Evolutionary conservation across 768 basidiomycete species (phyloP).

Genomic region (Boletellus ananas): DNA sequence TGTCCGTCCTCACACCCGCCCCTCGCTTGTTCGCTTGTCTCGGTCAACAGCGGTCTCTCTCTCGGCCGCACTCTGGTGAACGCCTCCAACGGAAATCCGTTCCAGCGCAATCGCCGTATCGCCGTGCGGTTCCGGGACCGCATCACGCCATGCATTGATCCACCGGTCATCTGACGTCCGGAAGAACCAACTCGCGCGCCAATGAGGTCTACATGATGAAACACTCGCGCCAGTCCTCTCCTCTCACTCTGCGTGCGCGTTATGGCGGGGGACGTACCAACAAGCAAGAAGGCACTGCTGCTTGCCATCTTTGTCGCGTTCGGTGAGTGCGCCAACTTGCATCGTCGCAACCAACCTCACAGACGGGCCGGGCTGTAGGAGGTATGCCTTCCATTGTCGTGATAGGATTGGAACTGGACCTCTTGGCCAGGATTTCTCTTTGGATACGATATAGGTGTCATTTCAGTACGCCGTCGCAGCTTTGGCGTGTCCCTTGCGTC

Average conservation of each 20-base stretch:
- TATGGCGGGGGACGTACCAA: constrained; percentile 46
- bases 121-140: constrained; percentile 5
- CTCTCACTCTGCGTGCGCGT: background rate
- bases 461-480: constrained; percentile 45
- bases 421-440: constrained; percentile 51
- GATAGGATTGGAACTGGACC: background rate
- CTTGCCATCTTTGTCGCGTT: constrained; percentile 73
- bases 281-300: constrained; percentile 59
- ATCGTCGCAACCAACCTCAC: background rate
- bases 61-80: background rate
- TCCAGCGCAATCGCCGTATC: constrained; percentile 3
- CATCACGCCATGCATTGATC: background rate
- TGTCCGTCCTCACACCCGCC: too few relatives aligned
- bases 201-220: constrained; percentile 1
- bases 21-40: background rate
- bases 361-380: constrained; percentile 10
- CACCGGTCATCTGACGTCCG: constrained; percentile 16
- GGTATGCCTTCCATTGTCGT: constrained; percentile 10
- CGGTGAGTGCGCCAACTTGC: constrained; percentile 39
- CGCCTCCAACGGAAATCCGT: background rate
- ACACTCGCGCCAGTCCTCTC: background rate
- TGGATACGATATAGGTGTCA: constrained; percentile 76
- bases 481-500: constrained; percentile 3
- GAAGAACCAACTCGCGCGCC: background rate
- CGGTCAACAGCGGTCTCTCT: background rate